phyloP scores from a whole-genome alignment of 2,329 filamentous ascomycete species.

The Penicillium occitanis region DNA sequence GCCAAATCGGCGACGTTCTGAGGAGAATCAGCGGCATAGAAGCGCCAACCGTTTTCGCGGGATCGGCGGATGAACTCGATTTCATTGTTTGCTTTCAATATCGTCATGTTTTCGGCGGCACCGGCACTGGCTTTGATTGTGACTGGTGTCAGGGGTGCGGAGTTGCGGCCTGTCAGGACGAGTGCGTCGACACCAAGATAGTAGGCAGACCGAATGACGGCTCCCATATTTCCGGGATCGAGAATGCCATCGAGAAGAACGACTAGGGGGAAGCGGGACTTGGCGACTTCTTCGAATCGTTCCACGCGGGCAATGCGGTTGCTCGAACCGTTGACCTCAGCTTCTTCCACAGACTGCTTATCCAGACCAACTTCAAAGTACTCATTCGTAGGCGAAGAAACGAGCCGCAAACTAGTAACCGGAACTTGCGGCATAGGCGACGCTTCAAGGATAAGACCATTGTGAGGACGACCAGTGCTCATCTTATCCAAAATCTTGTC shows the following conservation, averaged over 20 bases:
- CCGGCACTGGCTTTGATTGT: slow-evolving; percentile 86
- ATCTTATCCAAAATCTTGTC: slow-evolving; percentile 77
- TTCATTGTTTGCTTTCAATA: slow-evolving; percentile 69
- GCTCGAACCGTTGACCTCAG: slow-evolving; percentile 67
- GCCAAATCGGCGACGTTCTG: slow-evolving; percentile 24
- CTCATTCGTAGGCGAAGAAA: slow-evolving; percentile 47
- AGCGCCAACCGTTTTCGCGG: slow-evolving; percentile 71
- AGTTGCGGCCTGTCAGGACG: slow-evolving; percentile 70
- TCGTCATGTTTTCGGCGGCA: slow-evolving; percentile 74
- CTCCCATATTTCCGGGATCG: slow-evolving; percentile 88
- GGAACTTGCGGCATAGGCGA: slow-evolving; percentile 76
- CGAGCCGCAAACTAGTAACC: slow-evolving; percentile 57
- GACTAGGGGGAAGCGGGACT: slow-evolving; percentile 40
- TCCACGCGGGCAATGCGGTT: slow-evolving; percentile 46
- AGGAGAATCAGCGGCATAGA: slow-evolving; percentile 70
- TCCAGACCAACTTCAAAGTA: slow-evolving; percentile 62
- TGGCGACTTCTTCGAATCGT: slow-evolving; percentile 24
- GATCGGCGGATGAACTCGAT: slow-evolving; percentile 69
- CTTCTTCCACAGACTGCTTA: slow-evolving; percentile 72
- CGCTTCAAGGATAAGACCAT: slow-evolving; percentile 82
- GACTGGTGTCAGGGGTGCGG: slow-evolving; percentile 71
- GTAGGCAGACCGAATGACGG: slow-evolving; percentile 81
- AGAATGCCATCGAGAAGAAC: slow-evolving; percentile 53
- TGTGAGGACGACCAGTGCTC: slow-evolving; percentile 79
- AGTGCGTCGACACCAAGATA: slow-evolving; percentile 90